Evolutionary conservation across 1,139 yeast genomes (phyloP).

Genomic region (Candida sojae): DNA sequence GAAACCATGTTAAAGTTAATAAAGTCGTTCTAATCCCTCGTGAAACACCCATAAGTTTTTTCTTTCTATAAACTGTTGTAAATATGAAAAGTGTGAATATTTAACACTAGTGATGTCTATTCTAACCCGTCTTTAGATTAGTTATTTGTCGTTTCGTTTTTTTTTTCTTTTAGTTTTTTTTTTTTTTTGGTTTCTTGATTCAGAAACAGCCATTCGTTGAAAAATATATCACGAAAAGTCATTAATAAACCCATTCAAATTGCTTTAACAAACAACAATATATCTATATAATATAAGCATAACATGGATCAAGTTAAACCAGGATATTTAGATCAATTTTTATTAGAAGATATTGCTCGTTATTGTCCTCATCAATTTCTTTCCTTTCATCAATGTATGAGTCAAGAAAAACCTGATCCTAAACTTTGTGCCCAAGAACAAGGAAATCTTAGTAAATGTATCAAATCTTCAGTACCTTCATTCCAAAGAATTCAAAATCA

Average conservation of each 20-base stretch:
- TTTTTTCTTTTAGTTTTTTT: neutral
- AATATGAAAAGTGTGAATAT: neutral
- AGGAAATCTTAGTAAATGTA: conserved; percentile 54
- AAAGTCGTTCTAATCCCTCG: conserved; percentile 24
- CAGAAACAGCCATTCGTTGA: neutral
- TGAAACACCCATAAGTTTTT: conserved; percentile 8
- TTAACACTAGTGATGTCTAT: too few species aligned
- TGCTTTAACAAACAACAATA: too few species aligned
- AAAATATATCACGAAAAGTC: neutral
- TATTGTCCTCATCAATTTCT: conserved; percentile 67
- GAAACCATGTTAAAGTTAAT: conserved; percentile 63
- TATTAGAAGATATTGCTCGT: conserved; percentile 53
- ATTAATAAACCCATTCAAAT: too few species aligned
- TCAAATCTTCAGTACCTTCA: conserved; percentile 59
- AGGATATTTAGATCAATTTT: conserved; percentile 32
- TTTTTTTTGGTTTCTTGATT: neutral
- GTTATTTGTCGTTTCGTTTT: neutral
- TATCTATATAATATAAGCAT: too few species aligned
- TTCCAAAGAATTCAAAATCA: conserved; percentile 61
- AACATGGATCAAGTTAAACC: conserved; percentile 16
- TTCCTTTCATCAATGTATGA: conserved; percentile 65
- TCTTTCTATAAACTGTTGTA: neutral
- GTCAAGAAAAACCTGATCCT: conserved; percentile 44
- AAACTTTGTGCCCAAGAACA: conserved; percentile 54
- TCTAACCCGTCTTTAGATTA: neutral